Conservation (phyloP, 164 flowering plant genomes). For the Euptelea pleiosperma region DNA sequence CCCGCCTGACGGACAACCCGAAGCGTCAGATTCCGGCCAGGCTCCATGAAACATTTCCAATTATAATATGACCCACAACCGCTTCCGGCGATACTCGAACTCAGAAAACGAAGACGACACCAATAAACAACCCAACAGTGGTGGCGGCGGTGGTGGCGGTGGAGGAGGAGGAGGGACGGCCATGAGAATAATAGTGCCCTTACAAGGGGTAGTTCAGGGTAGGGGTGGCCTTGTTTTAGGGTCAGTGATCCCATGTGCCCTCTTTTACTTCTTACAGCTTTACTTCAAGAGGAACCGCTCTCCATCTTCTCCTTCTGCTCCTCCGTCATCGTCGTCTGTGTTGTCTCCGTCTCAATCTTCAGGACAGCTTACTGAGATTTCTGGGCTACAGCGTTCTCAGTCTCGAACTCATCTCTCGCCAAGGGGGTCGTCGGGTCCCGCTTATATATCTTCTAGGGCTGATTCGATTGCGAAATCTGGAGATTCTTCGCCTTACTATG, state of each 20-base stretch:
- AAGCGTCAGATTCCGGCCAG: slow-evolving; percentile 9
- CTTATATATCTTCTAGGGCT: slow-evolving; percentile 60
- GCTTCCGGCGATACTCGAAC: slow-evolving; percentile 13
- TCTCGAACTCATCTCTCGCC: slow-evolving; percentile 58
- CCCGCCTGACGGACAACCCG: slow-evolving; percentile 14
- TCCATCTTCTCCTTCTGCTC: slow-evolving; percentile 32
- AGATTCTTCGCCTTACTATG: slow-evolving; percentile 47
- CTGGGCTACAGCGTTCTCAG: slow-evolving; percentile 40
- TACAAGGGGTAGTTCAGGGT: slow-evolving; percentile 91
- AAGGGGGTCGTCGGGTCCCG: slow-evolving; percentile 47
- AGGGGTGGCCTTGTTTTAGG: slow-evolving; percentile 85
- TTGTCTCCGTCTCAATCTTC: slow-evolving; percentile 22
- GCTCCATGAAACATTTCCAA: slow-evolving; percentile 11
- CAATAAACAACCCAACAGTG: slow-evolving; percentile 11
- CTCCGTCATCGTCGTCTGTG: slow-evolving; percentile 22
- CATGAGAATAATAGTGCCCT: slow-evolving; percentile 91
- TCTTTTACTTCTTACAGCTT: slow-evolving; percentile 86
- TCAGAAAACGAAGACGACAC: slow-evolving; percentile 24
- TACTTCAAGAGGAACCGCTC: slow-evolving; percentile 64
- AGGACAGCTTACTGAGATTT: slow-evolving; percentile 27
- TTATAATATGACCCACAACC: slow-evolving; percentile 37
- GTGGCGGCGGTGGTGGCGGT: not conserved
- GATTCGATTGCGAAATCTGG: slow-evolving; percentile 34
- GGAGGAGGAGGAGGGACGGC: slow-evolving; percentile 47
- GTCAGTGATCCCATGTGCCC: slow-evolving; percentile 84